Evolutionary conservation across 2,329 filamentous ascomycete genomes (phyloP).

Genomic region (Ophiostoma ips): DNA sequence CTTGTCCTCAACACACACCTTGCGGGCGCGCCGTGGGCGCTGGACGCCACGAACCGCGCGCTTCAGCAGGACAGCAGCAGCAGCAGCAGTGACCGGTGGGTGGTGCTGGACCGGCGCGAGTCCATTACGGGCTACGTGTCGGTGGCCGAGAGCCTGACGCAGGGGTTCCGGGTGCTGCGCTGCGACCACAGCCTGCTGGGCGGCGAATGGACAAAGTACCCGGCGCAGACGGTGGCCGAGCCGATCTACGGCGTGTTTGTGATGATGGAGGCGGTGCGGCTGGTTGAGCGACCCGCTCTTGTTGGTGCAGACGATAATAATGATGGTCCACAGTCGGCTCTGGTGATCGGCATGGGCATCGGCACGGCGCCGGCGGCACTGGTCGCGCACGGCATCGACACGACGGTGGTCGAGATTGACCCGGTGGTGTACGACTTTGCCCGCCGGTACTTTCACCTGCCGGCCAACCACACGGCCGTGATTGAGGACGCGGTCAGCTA

Average conservation of each 20-base stretch:
- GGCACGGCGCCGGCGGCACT: slow-evolving; percentile 82
- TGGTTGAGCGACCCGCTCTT: slow-evolving; percentile 42
- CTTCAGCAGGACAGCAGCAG: slow-evolving; percentile 40
- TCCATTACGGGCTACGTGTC: slow-evolving; percentile 87
- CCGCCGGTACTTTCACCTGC: slow-evolving; percentile 66
- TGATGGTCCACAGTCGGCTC: background rate
- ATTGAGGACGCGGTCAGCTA: slow-evolving; percentile 73
- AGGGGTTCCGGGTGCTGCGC: slow-evolving; percentile 67
- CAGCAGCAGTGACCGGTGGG: slow-evolving; percentile 39
- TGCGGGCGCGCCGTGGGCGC: slow-evolving; percentile 40
- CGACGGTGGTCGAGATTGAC: slow-evolving; percentile 90
- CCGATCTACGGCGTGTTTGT: slow-evolving; percentile 94
- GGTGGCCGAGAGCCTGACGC: slow-evolving; percentile 60
- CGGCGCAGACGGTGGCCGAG: slow-evolving; percentile 50
- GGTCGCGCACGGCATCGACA: slow-evolving; percentile 76
- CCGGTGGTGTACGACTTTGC: slow-evolving; percentile 79
- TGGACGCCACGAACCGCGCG: slow-evolving; percentile 49
- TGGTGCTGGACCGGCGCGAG: slow-evolving; percentile 67
- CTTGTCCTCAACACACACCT: slow-evolving; percentile 62
- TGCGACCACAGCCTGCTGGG: slow-evolving; percentile 92
- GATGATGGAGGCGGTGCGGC: slow-evolving; percentile 80
- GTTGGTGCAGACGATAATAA: background rate
- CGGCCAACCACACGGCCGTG: slow-evolving; percentile 61
- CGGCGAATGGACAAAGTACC: slow-evolving; percentile 65
- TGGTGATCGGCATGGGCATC: slow-evolving; percentile 58